Evolutionary conservation across 441 rosid species (phyloP).

Genomic region (Aleurites moluccanus): DNA sequence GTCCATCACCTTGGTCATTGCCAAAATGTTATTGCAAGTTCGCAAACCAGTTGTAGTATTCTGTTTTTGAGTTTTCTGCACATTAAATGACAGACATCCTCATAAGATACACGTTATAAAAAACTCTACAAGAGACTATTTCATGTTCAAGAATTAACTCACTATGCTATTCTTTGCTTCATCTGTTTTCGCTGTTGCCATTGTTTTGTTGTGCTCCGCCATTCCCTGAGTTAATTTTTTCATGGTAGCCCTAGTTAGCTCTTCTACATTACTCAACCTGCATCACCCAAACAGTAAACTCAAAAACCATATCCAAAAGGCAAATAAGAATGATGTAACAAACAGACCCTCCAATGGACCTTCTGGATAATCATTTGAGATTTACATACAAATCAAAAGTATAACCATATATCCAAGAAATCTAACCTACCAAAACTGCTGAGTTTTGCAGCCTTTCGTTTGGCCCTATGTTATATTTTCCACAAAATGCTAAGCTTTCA

Average conservation of each 20-base stretch:
- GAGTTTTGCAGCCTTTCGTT: neutral
- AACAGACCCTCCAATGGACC: neutral
- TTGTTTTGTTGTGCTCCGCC: slow-evolving; percentile 90
- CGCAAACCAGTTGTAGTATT: slow-evolving; percentile 84
- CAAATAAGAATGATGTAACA: neutral
- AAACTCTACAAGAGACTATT: neutral
- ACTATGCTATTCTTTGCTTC: slow-evolving; percentile 82
- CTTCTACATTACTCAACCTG: slow-evolving; percentile 84
- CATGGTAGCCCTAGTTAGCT: slow-evolving; percentile 87
- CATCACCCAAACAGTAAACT: slow-evolving; percentile 13
- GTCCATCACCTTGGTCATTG: slow-evolving; percentile 83
- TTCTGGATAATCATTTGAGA: neutral
- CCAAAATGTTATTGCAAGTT: slow-evolving; percentile 94
- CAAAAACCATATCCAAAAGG: slow-evolving; percentile 5
- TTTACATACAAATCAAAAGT: neutral
- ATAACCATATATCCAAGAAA: neutral
- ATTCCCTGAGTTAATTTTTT: slow-evolving; percentile 94
- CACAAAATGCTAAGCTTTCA: neutral
- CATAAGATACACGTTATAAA: slow-evolving; percentile 10
- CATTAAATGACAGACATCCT: slow-evolving; percentile 10
- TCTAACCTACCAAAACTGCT: neutral
- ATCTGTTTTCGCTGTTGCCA: slow-evolving; percentile 92
- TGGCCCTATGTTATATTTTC: neutral
- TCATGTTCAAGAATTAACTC: slow-evolving; percentile 35
- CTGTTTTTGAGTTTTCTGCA: slow-evolving; percentile 86